Evolutionary conservation across 305 asterid species (phyloP), one percentile per base, ranked within the genome.

Genomic region (Salvia sclarea): DNA sequence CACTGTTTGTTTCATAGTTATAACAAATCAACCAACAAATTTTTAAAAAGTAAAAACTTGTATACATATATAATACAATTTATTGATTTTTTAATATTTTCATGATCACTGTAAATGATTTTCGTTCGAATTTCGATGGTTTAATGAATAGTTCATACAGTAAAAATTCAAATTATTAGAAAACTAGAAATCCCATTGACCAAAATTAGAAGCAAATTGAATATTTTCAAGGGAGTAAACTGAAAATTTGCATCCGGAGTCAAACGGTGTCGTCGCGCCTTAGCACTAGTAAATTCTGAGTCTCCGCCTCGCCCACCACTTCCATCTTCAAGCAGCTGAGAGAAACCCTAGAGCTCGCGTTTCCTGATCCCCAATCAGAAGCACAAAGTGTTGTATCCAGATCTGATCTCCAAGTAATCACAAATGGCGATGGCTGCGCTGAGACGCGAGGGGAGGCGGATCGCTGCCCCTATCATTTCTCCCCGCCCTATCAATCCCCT

Each of bases 401-500:
- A 81, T 85, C 86, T 53, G 67, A 75, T 18, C 12, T 68, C 71
- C 62, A 49, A 31, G 72, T 30, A 2, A 25, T 53, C 48, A 38
- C 76, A 61, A 73, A 92, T 92, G 98, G 97, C 97, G 63, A 88
- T 90, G 97, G 87, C 92, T 73, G 87, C 87, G 25, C 61, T 92
- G 80, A 84, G 96, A 73, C 91, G 98, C 48, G 96, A 92, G 77
- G 98, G 96, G 31, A 81, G 88, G 85, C 90, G 96, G 66, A 82
- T 86, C 71, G 88, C 91, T 59, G 75, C 83, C 76, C 88, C 91
- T 45, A 62, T 84, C 57, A 80, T 85, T 71, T 69, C 91, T 22
- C 81, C 84, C 20, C 83, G 75, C 50, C 78, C 88, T 28, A 53
- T 75, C 78, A 85, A 69, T 61, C 76, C 79, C 31, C n/a, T 87